Base-by-base conservation (phyloP, 768 basidiomycete species). In the Paxillus involutus region DNA sequence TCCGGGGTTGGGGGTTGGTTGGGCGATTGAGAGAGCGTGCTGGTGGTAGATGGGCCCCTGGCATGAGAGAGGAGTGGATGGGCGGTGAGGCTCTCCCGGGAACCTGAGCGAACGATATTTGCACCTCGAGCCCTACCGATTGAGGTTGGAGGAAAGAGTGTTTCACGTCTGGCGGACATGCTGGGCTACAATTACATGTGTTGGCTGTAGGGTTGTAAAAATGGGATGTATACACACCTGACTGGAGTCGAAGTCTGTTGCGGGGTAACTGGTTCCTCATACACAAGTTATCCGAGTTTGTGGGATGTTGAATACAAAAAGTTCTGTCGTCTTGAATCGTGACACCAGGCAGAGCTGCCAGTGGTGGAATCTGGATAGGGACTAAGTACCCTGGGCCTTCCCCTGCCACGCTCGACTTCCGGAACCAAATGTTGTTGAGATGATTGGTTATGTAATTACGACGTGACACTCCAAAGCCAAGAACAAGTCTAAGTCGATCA, bases 41-140 rank as follows among this genome's bases (percentile, higher is more conserved):
- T 59, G 10, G 65, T 62, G 29, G 64, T 59, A 16, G 70, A 61
- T 13, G 64, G 62, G 26, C 64, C 61, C 3, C 6, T 26, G 26
- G 26, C 5, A 26, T 80, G 78, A 4, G 81, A 83, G 11, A 89
- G 77, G 16, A 91, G 72, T 4, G 88, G 88, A 60, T 90, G 89
- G 0, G 85, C 80, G 6, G 77, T 71, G 29, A 84, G 69, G 11
- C 78, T 69, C 44, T 90, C 88, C 47, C 79, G 79, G 2, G 82
- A 80, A 3, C 75, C 57, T 7, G 73, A 62, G 46, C 72, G 77
- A 35, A 73, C 73, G 33, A 82, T 63, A 39, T 68, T 67, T 37
- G 72, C 61, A 13, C 81, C 80, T 51, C 77, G 73, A 14, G 72
- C 65, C 33, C 82, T 77, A 17, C 82, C 81, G 51, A 85, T 80